Conservation (phyloP, 371 early-diverging fungal genomes). For the Mucor racemosus region DNA sequence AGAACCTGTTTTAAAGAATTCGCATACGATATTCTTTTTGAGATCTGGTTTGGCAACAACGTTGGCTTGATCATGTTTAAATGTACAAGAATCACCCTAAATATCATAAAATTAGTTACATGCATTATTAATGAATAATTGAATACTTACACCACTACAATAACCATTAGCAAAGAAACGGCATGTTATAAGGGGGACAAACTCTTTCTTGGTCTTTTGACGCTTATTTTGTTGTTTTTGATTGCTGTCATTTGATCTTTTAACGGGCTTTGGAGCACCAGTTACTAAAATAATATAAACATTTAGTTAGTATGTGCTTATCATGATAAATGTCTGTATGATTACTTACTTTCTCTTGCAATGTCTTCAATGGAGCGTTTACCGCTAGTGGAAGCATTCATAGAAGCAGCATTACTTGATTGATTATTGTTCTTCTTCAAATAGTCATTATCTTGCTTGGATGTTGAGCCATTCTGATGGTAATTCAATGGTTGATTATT, state of each 20-base stretch:
- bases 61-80: conserved; percentile 15
- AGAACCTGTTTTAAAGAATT: conserved; percentile 33
- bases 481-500: not conserved
- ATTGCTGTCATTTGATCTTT: not conserved
- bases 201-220: conserved; percentile 2
- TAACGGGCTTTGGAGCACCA: not conserved
- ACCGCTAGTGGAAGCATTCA: not conserved
- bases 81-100: conserved; percentile 23
- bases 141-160: not conserved
- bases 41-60: not conserved
- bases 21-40: conserved; percentile 23
- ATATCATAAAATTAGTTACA: not conserved
- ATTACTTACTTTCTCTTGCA: not conserved
- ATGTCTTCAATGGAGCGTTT: not conserved
- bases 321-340: not conserved
- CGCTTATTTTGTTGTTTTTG: not conserved
- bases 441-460: too few species aligned
- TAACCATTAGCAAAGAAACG: conserved; percentile 2
- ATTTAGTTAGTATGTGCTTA: not conserved
- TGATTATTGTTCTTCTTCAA: not conserved
- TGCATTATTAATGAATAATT: not conserved
- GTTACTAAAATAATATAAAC: not conserved
- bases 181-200: not conserved
- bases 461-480: too few species aligned
- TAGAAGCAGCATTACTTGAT: not conserved